Base-by-base conservation (phyloP, 2,329 filamentous ascomycete genomes). In the Kalmusia sp. region DNA sequence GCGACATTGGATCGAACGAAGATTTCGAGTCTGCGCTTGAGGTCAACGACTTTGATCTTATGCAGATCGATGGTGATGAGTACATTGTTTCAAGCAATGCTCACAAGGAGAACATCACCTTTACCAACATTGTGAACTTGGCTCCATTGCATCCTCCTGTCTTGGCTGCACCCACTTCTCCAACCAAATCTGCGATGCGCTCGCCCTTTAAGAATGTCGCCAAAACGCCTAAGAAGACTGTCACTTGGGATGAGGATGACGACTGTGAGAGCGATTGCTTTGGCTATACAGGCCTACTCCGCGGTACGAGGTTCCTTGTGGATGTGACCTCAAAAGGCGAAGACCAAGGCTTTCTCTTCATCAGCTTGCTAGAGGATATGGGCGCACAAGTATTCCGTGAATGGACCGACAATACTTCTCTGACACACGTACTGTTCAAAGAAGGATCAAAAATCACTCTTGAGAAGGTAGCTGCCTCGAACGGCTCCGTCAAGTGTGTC, bases 351-450 rank as follows among this genome's bases (percentile, higher is more conserved):
- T 87, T 64, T 48, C 85, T 95, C 51, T 96, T 96, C 69, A 82
- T 91, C 14, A 89, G 93, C 62, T 81, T 96, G 6, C 82, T 96
- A 19, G 84, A 81, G 7, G 86, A 91, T 65, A 92, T 96, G 85
- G 92, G 92, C 9, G 92, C 92, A 17, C 84, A 85, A 39, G 92
- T 90, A 64, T 83, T 93, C 37, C 90, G 88, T 74, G 52, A 67
- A 17, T 69, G 63, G 54, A 93, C 90, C 88, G 88, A 88, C 65
- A 85, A 86, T 6, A 74, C 50, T 33, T 89, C 88, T 4, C 91
- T 96, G 64, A 96, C 92, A 0, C 92, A 96, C 68, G 90, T 96
- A 6, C 86, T 96, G 6, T 96, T 87, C 80, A 96, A 96, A 72
- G 92, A 96, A 67, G 92, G 92, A 39, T 87, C 87, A 35, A 87